Evolutionary conservation across 306 rosid genomes (phyloP), one percentile per base, ranked within the genome.

Genomic region (Lablab purpureus): DNA sequence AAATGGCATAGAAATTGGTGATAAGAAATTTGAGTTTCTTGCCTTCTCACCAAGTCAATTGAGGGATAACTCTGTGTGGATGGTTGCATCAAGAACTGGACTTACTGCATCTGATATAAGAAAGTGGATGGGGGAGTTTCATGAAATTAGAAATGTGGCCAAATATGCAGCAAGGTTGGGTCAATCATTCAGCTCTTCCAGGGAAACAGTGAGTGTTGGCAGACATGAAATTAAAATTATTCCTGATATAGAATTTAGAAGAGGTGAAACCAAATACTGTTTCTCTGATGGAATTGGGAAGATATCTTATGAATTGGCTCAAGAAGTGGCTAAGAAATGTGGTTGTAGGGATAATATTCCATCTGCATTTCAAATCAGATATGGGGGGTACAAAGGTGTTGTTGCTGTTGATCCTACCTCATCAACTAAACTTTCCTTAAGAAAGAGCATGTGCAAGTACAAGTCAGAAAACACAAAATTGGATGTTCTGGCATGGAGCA

Each of bases 211-310:
- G 3, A 89, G 75, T 51, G 96, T 92, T 50, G 15, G 13, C 22
- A 49, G 55, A 63, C 11, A 80, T 78, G 98, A 94, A 79, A 70
- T 76, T 30, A 90, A 89, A 69, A 64, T 65, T 10, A 90, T 92
- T 87, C 93, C 97, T 21, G 96, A 94, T 84, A 55, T 92, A 19
- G 83, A 70, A 22, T 45, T 51, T 6, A 80, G 22, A 51, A 73
- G 84, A 73, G 79, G 37, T 23, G 89, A 82, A 75, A 56, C 52
- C 47, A 56, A 76, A 2, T 90, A 90, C 49, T 82, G 83, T 71
- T 94, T 94, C 87, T 94, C 97, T 30, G 96, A 92, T 73, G 98
- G 97, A 7, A 90, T 94, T 78, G 98, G 97, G 67, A 94, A 94
- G 82, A 87, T 92, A 85, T 92, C 98, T 50, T 58, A 80, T 18